Evolutionary conservation across 768 basidiomycete genomes (phyloP).

Genomic region (Mycena rebaudengoi): DNA sequence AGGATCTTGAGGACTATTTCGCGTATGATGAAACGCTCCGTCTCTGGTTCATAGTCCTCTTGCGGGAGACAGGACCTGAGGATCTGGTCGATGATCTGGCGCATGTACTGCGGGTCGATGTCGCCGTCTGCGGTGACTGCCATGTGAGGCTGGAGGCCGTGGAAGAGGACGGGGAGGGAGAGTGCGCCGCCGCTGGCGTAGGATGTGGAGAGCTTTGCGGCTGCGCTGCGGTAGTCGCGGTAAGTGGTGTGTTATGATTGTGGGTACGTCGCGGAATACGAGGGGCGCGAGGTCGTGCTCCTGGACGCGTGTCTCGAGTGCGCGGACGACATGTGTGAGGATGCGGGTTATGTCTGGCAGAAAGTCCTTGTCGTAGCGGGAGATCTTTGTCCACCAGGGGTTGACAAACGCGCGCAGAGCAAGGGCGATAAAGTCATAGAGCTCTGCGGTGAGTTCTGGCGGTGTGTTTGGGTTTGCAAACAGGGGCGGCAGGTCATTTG

Average conservation of each 20-base stretch:
- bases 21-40: slow-evolving; percentile 84
- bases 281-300: slow-evolving; percentile 67
- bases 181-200: slow-evolving; percentile 76
- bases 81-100: slow-evolving; percentile 80
- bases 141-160: slow-evolving; percentile 86
- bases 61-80: slow-evolving; percentile 76
- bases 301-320: slow-evolving; percentile 65
- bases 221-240: slow-evolving; percentile 77
- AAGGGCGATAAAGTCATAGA: slow-evolving; percentile 85
- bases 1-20: slow-evolving; percentile 86
- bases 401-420: slow-evolving; percentile 80
- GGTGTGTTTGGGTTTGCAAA: slow-evolving; percentile 53
- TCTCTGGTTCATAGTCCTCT: slow-evolving; percentile 80
- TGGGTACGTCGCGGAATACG: slow-evolving; percentile 68
- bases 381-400: slow-evolving; percentile 88
- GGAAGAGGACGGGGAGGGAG: slow-evolving; percentile 74
- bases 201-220: slow-evolving; percentile 67
- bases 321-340: slow-evolving; percentile 63
- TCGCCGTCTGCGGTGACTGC: slow-evolving; percentile 73
- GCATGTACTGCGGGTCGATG: slow-evolving; percentile 79
- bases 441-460: slow-evolving; percentile 68
- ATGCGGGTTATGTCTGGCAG: slow-evolving; percentile 74
- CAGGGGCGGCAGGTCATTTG: slow-evolving; percentile 60
- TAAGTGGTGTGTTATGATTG: slow-evolving; percentile 79
- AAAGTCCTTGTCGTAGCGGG: slow-evolving; percentile 85